Base-by-base conservation (phyloP, 1,284 basidiomycete genomes). In the Hymenochaete sp. region DNA sequence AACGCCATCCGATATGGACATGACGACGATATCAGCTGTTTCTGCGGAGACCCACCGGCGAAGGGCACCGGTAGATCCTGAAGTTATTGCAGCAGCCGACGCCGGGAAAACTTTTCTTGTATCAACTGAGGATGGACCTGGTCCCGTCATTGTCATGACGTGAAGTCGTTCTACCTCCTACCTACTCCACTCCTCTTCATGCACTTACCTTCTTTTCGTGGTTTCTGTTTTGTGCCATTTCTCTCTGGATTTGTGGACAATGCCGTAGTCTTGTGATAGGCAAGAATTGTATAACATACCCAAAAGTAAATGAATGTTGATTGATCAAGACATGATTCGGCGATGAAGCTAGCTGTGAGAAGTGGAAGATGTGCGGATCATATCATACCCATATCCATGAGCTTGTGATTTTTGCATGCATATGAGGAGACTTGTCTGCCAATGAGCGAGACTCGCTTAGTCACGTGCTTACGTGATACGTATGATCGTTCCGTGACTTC, bases 1-100 rank as follows among this genome's bases (percentile, higher is more conserved):
- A 27, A 67, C 72, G n/a, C 78, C 78, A 11, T 76, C 77, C n/a
- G 71, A 67, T 58, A 73, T 72, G 36, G 67, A 75, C 3, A 57
- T 77, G 38, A 78, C 75, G 53, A 60, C 79, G 41, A 67, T 79
- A 31, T 77, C 69, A 52, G 73, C 67, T 26, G 57, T 71, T 16
- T 68, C 67, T 14, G 65, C 67, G 14, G 66, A 67, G 26, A 55
- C 65, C 19, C 64, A 65, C 50, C 63, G 64, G 16, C 31, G 18
- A 10, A 40, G 22, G 22, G 22, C 44, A 10, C 9, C 18, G 13
- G 31, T 41, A 22, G 31, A 42, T 19, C 44, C 36, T 28, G 41
- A 51, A 14, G 27, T 51, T 9, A 19, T 51, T 31, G 32, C 21
- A 14, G 38, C 47, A 7, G 45, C 38, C 2, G 40, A 41, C 19